A percentile compares a stretch with the other conserved stretches of the same genome.
Evolutionary conservation across 2,329 filamentous ascomycete species (phyloP).

Genomic region (Fonsecaea erecta): DNA sequence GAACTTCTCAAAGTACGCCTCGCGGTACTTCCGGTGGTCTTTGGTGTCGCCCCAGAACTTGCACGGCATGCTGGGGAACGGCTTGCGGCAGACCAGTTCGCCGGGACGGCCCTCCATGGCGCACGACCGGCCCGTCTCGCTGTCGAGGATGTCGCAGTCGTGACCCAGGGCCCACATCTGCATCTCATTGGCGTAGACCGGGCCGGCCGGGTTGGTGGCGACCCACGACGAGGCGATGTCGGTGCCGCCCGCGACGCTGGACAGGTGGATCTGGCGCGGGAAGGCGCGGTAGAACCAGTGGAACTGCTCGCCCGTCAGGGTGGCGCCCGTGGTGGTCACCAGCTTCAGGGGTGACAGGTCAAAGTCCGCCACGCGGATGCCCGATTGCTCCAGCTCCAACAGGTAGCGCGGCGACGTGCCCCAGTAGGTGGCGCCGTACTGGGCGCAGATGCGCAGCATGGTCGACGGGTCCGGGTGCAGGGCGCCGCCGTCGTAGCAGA

Average conservation of each 20-base stretch:
- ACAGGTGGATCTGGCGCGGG: conserved; percentile 46
- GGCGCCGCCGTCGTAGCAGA: conserved; percentile 53
- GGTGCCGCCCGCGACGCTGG: conserved; percentile 53
- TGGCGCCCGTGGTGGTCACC: conserved; percentile 53
- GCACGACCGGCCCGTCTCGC: conserved; percentile 41
- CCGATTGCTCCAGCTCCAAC: conserved; percentile 48
- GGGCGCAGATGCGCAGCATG: conserved; percentile 45
- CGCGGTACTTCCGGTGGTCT: conserved; percentile 48
- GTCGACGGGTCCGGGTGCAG: conserved; percentile 47
- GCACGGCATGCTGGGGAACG: conserved; percentile 54
- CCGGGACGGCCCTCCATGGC: conserved; percentile 45
- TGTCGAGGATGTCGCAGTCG: conserved; percentile 53
- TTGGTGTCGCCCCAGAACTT: conserved; percentile 51
- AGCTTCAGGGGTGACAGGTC: conserved; percentile 48
- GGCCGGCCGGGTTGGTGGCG: conserved; percentile 50
- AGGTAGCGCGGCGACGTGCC: conserved; percentile 53
- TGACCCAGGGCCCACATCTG: conserved; percentile 53
- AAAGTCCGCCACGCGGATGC: conserved; percentile 29
- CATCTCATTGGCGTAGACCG: conserved; percentile 53
- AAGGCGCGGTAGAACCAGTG: conserved; percentile 52
- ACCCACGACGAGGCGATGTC: conserved; percentile 53
- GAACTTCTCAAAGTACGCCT: conserved; percentile 54
- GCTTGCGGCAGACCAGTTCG: conserved; percentile 52
- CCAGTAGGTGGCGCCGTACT: conserved; percentile 49
- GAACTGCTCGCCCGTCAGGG: conserved; percentile 50